phyloP scores from a whole-genome alignment of 2,329 filamentous ascomycete species.

The Emmonsiellopsis sp. region DNA sequence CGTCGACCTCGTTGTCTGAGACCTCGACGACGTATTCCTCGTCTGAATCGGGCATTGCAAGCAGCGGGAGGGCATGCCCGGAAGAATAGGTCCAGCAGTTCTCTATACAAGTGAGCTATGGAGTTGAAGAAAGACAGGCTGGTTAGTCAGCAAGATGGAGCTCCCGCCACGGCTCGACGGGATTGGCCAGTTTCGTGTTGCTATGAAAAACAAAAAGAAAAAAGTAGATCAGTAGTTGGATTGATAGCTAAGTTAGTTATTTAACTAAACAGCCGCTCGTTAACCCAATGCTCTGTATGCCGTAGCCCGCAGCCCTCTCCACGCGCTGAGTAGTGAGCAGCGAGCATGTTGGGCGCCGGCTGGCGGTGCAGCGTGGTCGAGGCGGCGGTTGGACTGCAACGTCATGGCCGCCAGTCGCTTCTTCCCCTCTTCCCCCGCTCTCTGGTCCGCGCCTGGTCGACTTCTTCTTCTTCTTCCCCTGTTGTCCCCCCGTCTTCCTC shows the following conservation, averaged over 20 bases:
- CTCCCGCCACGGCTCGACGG: not conserved
- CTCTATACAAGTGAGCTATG: not conserved
- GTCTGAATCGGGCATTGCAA: slow-evolving; percentile 39
- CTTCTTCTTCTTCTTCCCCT: slow-evolving; percentile 1
- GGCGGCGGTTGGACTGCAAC: not conserved
- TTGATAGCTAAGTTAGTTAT: too few species aligned
- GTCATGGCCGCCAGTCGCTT: not conserved
- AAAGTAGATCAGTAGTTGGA: too few species aligned
- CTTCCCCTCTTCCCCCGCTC: not conserved
- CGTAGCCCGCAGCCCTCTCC: too few species aligned
- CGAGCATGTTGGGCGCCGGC: too few species aligned
- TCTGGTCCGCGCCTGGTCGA: not conserved
- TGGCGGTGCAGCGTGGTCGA: not conserved
- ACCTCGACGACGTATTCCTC: slow-evolving; percentile 45
- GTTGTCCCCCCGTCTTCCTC: not conserved
- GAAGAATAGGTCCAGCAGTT: too few species aligned
- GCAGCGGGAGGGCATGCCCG: not conserved
- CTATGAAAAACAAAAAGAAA: too few species aligned
- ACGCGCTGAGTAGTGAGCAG: too few species aligned
- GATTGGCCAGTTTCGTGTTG: too few species aligned
- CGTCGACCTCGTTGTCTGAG: slow-evolving; percentile 35
- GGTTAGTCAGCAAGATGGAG: not conserved
- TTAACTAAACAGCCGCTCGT: too few species aligned
- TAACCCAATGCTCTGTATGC: too few species aligned
- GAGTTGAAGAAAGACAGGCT: not conserved